Conservation (phyloP, 2,329 filamentous ascomycete species). For the Fusarium pseudoanthophilum region DNA sequence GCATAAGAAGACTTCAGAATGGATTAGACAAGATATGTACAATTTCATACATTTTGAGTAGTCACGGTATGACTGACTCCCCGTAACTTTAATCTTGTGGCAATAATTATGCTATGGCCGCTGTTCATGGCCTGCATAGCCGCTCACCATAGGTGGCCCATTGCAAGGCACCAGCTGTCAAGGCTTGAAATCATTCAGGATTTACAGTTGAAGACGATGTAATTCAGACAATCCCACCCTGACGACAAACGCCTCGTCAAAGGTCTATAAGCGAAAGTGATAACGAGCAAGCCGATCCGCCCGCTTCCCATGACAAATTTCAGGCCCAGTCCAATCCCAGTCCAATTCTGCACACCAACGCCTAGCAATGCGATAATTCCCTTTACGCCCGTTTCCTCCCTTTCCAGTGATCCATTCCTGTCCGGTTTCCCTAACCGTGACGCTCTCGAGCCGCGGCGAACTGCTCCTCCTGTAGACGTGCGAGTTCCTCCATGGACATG, state of each 20-base stretch:
- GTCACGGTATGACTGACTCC: neutral
- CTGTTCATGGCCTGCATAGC: neutral
- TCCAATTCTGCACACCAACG: conserved; percentile 45
- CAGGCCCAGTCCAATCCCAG: conserved; percentile 26
- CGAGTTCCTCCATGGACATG: conserved; percentile 88
- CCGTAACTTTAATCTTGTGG: neutral
- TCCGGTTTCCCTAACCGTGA: conserved; percentile 43
- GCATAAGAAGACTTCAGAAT: neutral
- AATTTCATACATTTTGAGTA: neutral
- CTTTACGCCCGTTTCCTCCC: conserved; percentile 36
- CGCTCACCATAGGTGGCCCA: neutral
- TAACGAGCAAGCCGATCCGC: conserved; percentile 28
- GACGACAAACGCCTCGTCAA: neutral
- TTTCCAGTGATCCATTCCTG: neutral
- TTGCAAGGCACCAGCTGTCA: neutral
- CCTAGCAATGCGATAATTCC: conserved; percentile 50
- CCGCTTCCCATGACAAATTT: conserved; percentile 29
- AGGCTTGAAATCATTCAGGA: neutral
- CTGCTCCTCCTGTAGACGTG: conserved; percentile 88
- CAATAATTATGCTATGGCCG: neutral
- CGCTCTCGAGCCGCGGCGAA: conserved; percentile 76
- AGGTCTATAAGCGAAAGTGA: conserved; percentile 42
- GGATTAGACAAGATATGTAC: neutral
- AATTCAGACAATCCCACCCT: neutral
- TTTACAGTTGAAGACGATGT: neutral